Conservation (phyloP, 2,329 filamentous ascomycete species). For the Diaporthe humulicola region DNA sequence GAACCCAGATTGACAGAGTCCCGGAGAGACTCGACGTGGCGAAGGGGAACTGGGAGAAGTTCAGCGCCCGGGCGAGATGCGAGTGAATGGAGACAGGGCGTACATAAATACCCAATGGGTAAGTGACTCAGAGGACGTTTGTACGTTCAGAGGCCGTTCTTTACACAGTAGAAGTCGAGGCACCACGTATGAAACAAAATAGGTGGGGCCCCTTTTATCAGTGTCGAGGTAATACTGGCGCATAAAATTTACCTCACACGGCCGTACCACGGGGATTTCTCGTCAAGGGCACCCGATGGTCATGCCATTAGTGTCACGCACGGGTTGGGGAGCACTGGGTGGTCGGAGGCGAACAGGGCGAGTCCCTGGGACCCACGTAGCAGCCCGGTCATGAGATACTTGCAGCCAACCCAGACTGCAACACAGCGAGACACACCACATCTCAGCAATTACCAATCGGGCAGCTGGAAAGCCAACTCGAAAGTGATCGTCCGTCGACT, state of each 20-base stretch:
- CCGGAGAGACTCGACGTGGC: neutral
- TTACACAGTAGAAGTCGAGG: neutral
- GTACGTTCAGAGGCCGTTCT: neutral
- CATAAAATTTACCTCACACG: slow-evolving; percentile 27
- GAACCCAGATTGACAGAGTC: neutral
- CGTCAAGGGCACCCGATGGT: slow-evolving; percentile 10
- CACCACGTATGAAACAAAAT: neutral
- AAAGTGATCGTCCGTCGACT: slow-evolving; percentile 5
- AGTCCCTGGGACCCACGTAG: slow-evolving; percentile 26
- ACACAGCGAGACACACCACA: neutral
- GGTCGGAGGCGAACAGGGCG: slow-evolving; percentile 21
- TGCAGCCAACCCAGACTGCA: neutral
- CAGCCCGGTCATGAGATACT: slow-evolving; percentile 15
- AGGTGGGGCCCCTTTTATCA: slow-evolving; percentile 13
- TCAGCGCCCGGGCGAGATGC: neutral
- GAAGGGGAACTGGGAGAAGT: neutral
- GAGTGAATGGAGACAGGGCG: neutral
- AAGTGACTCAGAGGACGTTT: neutral
- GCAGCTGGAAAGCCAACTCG: neutral
- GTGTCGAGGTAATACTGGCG: slow-evolving; percentile 15
- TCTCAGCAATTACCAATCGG: neutral
- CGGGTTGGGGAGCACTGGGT: neutral
- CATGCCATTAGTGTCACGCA: slow-evolving; percentile 23
- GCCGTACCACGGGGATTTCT: slow-evolving; percentile 18
- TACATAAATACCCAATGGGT: neutral